phyloP scores from a whole-genome alignment of 2,329 filamentous ascomycete genomes.

The Colletotrichum gigasporum region DNA sequence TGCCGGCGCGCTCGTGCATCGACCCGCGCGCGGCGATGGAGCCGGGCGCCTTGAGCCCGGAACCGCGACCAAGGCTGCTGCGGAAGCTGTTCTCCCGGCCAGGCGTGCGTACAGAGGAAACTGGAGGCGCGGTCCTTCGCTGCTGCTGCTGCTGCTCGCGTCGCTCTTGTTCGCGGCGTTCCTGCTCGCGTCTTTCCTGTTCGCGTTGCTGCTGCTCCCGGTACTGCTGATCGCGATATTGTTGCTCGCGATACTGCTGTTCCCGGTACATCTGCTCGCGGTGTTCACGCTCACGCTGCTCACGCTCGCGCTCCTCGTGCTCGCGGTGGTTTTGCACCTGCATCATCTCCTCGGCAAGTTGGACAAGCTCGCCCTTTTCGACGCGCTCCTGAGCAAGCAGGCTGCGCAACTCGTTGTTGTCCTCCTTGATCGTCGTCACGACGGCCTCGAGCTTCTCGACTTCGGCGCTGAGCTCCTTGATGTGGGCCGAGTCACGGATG shows the following conservation, averaged over 20 bases:
- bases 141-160: slow-evolving; percentile 32
- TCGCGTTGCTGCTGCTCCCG: slow-evolving; percentile 25
- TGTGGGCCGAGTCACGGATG: slow-evolving; percentile 72
- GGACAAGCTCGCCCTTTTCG: slow-evolving; percentile 85
- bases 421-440: slow-evolving; percentile 72
- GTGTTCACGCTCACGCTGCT: slow-evolving; percentile 6
- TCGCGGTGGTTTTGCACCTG: slow-evolving; percentile 66
- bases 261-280: slow-evolving; percentile 6
- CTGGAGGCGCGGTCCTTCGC: slow-evolving; percentile 33
- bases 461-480: slow-evolving; percentile 76
- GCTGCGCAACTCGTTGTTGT: slow-evolving; percentile 72
- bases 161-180: too few species aligned
- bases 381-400: slow-evolving; percentile 79
- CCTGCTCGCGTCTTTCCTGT: background rate
- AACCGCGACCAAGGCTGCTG: slow-evolving; percentile 63
- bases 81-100: slow-evolving; percentile 57
- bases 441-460: slow-evolving; percentile 80
- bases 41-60: slow-evolving; percentile 70
- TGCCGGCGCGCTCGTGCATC: slow-evolving; percentile 58
- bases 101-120: too few species aligned
- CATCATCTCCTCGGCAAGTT: slow-evolving; percentile 86
- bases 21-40: slow-evolving; percentile 58
- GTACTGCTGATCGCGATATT: background rate
- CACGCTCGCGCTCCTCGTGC: slow-evolving; percentile 16
- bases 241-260: background rate